Conservation (phyloP, 2,329 filamentous ascomycete genomes). For the Colletotrichum sp. region DNA sequence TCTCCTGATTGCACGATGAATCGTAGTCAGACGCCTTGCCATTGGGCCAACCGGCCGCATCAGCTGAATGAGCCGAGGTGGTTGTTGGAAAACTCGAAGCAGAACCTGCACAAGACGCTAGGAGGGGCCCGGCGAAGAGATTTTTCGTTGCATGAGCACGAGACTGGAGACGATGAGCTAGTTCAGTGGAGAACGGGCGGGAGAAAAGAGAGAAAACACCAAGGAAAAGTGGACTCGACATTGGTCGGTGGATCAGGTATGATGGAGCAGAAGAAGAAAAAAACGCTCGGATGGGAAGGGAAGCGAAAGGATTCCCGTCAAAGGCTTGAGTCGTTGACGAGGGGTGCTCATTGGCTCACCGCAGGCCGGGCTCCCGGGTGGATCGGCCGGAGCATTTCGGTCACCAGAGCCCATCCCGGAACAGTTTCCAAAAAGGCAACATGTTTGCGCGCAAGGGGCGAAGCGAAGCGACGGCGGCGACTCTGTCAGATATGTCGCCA, state of each 20-base stretch:
- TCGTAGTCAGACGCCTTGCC: constrained; percentile 50
- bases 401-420: neutral
- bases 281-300: neutral
- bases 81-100: neutral
- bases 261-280: neutral
- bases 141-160: neutral
- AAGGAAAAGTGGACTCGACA: neutral
- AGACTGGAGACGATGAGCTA: neutral
- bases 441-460: neutral
- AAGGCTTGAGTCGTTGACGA: neutral
- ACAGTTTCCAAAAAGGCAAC: neutral
- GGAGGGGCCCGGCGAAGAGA: neutral
- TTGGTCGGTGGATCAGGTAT: neutral
- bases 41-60: constrained; percentile 35
- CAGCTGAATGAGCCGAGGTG: neutral
- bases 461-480: too few species aligned
- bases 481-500: neutral
- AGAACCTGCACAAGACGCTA: neutral
- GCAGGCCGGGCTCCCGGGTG: neutral
- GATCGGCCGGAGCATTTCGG: neutral
- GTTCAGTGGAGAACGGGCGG: neutral
- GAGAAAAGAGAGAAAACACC: neutral
- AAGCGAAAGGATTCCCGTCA: neutral
- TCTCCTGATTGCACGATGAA: constrained; percentile 8
- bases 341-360: neutral